These are phyloP conservation scores for Cupressus sempervirens DNA, from an alignment of 75 land plant species.

Conservation along the genomic window DNA sequence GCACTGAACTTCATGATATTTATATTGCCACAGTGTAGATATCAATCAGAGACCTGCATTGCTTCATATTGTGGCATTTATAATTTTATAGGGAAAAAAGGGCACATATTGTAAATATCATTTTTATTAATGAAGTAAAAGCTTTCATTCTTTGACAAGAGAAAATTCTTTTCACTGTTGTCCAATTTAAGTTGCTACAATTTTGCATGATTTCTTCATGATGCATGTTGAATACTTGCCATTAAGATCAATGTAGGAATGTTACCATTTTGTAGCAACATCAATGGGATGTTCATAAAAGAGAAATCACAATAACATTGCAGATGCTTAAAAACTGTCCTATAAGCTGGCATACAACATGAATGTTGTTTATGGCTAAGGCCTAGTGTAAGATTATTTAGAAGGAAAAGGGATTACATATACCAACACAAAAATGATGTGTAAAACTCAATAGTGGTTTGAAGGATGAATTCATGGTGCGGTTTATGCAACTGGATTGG, in stretches of 20 bases:
- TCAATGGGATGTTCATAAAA: background rate
- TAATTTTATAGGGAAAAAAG: background rate
- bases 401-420: background rate
- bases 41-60: background rate
- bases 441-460: background rate
- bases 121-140: background rate
- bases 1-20: background rate
- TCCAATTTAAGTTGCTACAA: background rate
- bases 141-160: background rate
- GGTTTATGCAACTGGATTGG: background rate
- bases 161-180: background rate
- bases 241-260: background rate
- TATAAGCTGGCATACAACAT: background rate
- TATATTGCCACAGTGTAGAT: background rate
- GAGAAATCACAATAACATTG: background rate
- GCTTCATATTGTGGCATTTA: background rate
- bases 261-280: background rate
- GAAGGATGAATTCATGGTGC: background rate
- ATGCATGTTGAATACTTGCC: background rate
- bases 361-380: background rate
- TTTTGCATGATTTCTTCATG: background rate
- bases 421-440: background rate
- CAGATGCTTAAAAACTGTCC: background rate
- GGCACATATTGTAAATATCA: background rate
- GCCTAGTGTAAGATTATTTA: background rate